These are phyloP conservation scores for Drechslerella dactyloides DNA, from an alignment of 2,329 filamentous ascomycete genomes.

Conservation along the genomic window DNA sequence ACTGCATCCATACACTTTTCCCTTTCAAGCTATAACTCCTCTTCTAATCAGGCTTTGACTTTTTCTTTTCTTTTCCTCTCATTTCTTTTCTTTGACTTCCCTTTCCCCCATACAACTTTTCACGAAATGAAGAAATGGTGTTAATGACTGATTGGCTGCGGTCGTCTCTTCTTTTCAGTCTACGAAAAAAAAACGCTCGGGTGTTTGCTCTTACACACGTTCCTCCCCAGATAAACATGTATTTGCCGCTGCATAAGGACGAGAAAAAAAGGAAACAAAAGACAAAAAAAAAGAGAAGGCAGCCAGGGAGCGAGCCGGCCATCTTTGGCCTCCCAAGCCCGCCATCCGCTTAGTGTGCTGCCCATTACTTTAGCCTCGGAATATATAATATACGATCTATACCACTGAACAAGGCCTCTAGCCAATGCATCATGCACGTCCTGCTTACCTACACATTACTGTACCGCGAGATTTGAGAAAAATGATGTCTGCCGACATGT, in stretches of 20 bases:
- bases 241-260: slow-evolving; percentile 23
- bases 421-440: slow-evolving; percentile 22
- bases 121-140: slow-evolving; percentile 48
- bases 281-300: slow-evolving; percentile 19
- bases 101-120: slow-evolving; percentile 14
- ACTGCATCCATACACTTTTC: slow-evolving; percentile 33
- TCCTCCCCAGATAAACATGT: slow-evolving; percentile 20
- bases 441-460: slow-evolving; percentile 15
- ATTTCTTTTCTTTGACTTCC: no score
- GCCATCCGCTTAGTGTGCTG: slow-evolving; percentile 41
- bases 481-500: not conserved
- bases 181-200: slow-evolving; percentile 22
- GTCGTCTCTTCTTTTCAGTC: slow-evolving; percentile 16
- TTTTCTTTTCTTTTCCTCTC: slow-evolving; percentile 15
- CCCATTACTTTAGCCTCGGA: slow-evolving; percentile 51
- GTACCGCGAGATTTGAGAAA: not conserved
- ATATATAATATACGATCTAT: slow-evolving; percentile 37
- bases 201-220: slow-evolving; percentile 22
- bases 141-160: slow-evolving; percentile 41
- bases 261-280: slow-evolving; percentile 26
- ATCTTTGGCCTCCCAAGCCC: slow-evolving; percentile 23
- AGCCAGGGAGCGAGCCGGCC: not conserved
- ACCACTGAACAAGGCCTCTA: slow-evolving; percentile 18
- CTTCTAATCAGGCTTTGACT: slow-evolving; percentile 5
- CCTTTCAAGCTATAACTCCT: slow-evolving; percentile 15